These are phyloP conservation scores for Fusarium bactridioides DNA, from an alignment of 2,329 filamentous ascomycete genomes.

Conservation along the genomic window DNA sequence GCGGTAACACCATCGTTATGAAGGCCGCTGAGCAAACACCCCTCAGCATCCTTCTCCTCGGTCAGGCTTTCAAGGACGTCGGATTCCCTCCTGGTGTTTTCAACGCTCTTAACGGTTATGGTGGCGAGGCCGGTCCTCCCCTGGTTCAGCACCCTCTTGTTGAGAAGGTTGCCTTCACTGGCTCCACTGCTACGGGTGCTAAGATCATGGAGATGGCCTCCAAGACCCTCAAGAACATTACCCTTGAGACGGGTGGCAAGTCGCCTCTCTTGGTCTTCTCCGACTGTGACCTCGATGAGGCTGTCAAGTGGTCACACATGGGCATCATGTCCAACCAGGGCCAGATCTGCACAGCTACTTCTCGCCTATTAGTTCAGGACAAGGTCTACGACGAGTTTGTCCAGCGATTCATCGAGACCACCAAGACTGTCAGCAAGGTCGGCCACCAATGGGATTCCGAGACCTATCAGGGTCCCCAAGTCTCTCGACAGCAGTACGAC, in stretches of 20 bases:
- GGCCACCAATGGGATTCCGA: slow-evolving; percentile 44
- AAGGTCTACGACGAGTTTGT: slow-evolving; percentile 86
- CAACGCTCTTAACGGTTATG: slow-evolving; percentile 79
- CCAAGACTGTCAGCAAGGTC: slow-evolving; percentile 56
- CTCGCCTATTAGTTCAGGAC: slow-evolving; percentile 83
- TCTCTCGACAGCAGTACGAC: slow-evolving; percentile 72
- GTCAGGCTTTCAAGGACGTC: slow-evolving; percentile 72
- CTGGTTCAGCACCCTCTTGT: slow-evolving; percentile 61
- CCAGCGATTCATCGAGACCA: slow-evolving; percentile 76
- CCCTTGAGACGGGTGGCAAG: slow-evolving; percentile 79
- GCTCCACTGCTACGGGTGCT: slow-evolving; percentile 74
- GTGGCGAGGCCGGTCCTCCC: slow-evolving; percentile 77
- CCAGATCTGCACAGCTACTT: slow-evolving; percentile 75
- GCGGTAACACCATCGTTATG: slow-evolving; percentile 74
- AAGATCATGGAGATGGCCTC: slow-evolving; percentile 81
- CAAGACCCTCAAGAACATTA: slow-evolving; percentile 59
- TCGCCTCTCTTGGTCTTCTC: slow-evolving; percentile 79
- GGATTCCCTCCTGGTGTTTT: slow-evolving; percentile 79
- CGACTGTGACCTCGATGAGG: slow-evolving; percentile 76
- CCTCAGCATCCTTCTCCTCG: slow-evolving; percentile 71
- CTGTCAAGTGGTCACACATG: slow-evolving; percentile 77
- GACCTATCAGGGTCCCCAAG: slow-evolving; percentile 53
- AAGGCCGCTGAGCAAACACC: slow-evolving; percentile 81
- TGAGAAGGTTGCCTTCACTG: slow-evolving; percentile 82
- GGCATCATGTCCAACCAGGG: slow-evolving; percentile 70